Percentiles rank a stretch among this genome's conserved stretches.
Conservation (phyloP, 1,284 basidiomycete species). For the Cutaneotrichosporon sp. region DNA sequence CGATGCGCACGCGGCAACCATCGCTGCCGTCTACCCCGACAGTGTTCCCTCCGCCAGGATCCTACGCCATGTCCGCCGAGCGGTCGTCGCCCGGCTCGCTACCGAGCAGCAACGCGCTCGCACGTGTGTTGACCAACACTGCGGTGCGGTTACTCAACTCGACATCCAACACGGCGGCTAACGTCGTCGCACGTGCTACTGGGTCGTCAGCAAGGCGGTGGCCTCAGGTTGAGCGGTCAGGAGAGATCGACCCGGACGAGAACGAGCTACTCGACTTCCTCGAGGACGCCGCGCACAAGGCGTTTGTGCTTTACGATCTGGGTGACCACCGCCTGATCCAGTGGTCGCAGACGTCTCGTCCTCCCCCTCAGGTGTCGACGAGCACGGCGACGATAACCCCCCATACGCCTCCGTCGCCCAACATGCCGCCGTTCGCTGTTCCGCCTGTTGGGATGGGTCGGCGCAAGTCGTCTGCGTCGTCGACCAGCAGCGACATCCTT, state of each 20-base stretch:
- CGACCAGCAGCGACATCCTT: conserved; percentile 56
- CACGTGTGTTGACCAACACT: conserved; percentile 81
- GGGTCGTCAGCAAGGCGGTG: conserved; percentile 33
- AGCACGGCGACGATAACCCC: conserved; percentile 20
- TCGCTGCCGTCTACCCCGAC: conserved; percentile 41
- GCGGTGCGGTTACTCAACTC: conserved; percentile 87
- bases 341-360: conserved; percentile 25
- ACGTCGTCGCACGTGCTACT: conserved; percentile 46
- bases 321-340: conserved; percentile 89
- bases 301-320: conserved; percentile 87
- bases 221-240: conserved; percentile 37
- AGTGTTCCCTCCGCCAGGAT: conserved; percentile 39
- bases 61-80: conserved; percentile 22
- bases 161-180: conserved; percentile 52
- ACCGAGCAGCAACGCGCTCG: conserved; percentile 64
- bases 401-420: conserved; percentile 10
- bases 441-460: conserved; percentile 17
- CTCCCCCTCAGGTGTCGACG: conserved; percentile 4
- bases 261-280: conserved; percentile 72
- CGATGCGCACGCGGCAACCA: conserved; percentile 31
- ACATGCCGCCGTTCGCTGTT: conserved; percentile 32
- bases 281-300: conserved; percentile 93
- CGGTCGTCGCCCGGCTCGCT: conserved; percentile 43
- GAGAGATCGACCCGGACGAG: conserved; percentile 68
- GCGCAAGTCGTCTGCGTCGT: conserved; percentile 35